Evolutionary conservation across 2,329 filamentous ascomycete species (phyloP).

Genomic region (Stemphylium vesicarium): DNA sequence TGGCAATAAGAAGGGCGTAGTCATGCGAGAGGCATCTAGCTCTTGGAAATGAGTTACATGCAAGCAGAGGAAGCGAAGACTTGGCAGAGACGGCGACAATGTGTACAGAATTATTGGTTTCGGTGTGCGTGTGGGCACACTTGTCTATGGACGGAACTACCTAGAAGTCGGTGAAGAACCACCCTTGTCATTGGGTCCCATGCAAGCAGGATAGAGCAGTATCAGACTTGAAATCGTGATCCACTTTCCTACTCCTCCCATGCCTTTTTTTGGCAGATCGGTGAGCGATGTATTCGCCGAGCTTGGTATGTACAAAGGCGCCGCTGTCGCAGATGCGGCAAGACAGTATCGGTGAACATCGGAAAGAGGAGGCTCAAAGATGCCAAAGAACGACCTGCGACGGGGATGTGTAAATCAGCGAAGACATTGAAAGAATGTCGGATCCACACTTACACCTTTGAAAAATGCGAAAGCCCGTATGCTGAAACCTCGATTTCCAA

Average conservation of each 20-base stretch:
- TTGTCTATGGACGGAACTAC: background rate
- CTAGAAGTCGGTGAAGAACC: background rate
- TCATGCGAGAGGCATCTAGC: too few species aligned
- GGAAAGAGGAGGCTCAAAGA: background rate
- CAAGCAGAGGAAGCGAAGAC: too few species aligned
- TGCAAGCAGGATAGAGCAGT: background rate
- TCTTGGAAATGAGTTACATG: too few species aligned
- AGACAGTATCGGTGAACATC: background rate
- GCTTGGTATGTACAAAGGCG: background rate
- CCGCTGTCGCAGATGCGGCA: background rate
- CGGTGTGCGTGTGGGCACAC: background rate
- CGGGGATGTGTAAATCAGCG: constrained; percentile 17
- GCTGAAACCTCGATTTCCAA: background rate
- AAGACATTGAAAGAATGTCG: background rate
- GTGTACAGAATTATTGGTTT: too few species aligned
- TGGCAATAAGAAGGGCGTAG: too few species aligned
- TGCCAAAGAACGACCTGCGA: background rate
- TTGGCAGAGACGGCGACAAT: too few species aligned
- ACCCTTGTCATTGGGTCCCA: background rate
- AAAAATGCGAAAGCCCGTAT: background rate
- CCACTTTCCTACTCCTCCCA: too few species aligned
- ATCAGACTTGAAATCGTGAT: background rate
- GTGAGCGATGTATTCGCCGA: background rate
- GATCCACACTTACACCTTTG: constrained; percentile 14
- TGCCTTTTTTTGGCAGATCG: background rate